Percentiles rank a stretch among this genome's conserved stretches.
Conservation (phyloP, 202 grass and related monocot genomes). For the Setaria italica region DNA sequence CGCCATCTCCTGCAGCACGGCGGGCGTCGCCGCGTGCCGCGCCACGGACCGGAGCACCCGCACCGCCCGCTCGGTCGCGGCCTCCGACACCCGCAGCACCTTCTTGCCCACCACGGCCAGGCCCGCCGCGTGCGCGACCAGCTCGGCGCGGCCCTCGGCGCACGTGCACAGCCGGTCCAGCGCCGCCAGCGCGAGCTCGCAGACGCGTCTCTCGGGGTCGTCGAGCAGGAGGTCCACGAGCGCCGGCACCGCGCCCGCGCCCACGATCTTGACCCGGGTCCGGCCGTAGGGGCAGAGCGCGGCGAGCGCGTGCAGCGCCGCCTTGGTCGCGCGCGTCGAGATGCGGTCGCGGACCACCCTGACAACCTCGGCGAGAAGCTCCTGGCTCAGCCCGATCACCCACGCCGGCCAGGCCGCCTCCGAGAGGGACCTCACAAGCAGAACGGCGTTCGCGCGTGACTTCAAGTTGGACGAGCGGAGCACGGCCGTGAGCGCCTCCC, state of each 20-base stretch:
- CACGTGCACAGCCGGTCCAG: conserved; percentile 80
- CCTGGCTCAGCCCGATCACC: conserved; percentile 49
- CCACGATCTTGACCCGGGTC: conserved; percentile 71
- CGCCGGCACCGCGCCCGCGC: conserved; percentile 54
- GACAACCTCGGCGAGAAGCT: conserved; percentile 71
- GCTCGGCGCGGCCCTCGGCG: conserved; percentile 84
- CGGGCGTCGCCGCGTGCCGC: conserved; percentile 58
- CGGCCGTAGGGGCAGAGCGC: conserved; percentile 62
- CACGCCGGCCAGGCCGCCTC: conserved; percentile 51
- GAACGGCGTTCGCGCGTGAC: conserved; percentile 59
- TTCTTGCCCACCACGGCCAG: conserved; percentile 74
- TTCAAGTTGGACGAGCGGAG: conserved; percentile 54
- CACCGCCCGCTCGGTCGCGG: conserved; percentile 71
- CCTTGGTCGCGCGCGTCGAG: conserved; percentile 53
- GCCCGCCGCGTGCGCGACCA: conserved; percentile 66
- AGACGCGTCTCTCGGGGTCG: conserved; percentile 62
- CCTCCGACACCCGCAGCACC: conserved; percentile 67
- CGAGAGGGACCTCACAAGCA: conserved; percentile 57
- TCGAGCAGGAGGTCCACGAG: conserved; percentile 71
- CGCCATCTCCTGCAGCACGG: conserved; percentile 83
- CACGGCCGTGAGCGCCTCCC: conserved; percentile 59
- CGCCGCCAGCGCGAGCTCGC: conserved; percentile 66
- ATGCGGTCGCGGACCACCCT: conserved; percentile 52
- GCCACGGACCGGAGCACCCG: conserved; percentile 70
- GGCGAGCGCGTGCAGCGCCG: conserved; percentile 60